Conservation (phyloP, 2,329 filamentous ascomycete genomes). For the Trichoderma sp. region DNA sequence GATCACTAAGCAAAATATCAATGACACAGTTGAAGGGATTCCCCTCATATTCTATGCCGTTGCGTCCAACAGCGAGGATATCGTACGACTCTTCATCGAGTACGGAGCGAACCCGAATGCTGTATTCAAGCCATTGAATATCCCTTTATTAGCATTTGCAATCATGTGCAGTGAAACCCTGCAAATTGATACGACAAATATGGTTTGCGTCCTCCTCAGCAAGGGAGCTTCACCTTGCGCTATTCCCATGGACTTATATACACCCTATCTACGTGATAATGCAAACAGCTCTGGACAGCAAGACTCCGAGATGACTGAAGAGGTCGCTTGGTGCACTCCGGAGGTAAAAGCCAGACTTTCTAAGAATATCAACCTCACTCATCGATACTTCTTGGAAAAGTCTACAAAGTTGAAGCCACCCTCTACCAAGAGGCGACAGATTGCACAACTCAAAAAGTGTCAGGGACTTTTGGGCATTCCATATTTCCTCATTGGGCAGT, state of each 20-base stretch:
- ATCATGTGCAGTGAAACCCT: slow-evolving; percentile 20
- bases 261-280: neutral
- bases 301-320: neutral
- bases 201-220: slow-evolving; percentile 26
- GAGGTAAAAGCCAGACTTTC: slow-evolving; percentile 34
- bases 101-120: neutral
- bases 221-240: slow-evolving; percentile 1
- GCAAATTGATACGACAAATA: slow-evolving; percentile 15
- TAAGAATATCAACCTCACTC: slow-evolving; percentile 37
- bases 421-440: slow-evolving; percentile 35
- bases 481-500: slow-evolving; percentile 44
- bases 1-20: neutral
- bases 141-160: slow-evolving; percentile 24
- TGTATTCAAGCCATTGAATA: neutral
- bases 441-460: slow-evolving; percentile 35
- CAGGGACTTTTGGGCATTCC: slow-evolving; percentile 39
- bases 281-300: neutral
- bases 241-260: slow-evolving; percentile 11
- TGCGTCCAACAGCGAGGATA: slow-evolving; percentile 15
- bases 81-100: slow-evolving; percentile 18
- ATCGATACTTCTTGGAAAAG: slow-evolving; percentile 40
- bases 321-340: slow-evolving; percentile 34
- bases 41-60: slow-evolving; percentile 26
- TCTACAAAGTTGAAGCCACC: slow-evolving; percentile 34
- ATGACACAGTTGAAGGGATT: slow-evolving; percentile 1